Evolutionary conservation across 768 basidiomycete genomes (phyloP), one percentile per base, ranked within the genome.

Genomic region (Lactarius vividus): DNA sequence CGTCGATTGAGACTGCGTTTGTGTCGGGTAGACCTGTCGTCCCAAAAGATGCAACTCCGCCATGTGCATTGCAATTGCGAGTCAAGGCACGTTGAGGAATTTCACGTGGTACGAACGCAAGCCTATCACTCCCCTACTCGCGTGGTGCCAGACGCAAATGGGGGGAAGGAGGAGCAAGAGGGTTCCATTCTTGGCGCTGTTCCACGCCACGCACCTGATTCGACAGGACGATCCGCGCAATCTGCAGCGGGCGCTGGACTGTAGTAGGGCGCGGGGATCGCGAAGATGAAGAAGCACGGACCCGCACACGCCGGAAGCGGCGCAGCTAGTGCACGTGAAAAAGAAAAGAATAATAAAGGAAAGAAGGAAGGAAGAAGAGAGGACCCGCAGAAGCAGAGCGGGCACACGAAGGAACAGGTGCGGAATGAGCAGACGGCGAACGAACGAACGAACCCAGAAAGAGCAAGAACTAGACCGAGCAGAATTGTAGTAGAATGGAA

Each of bases 201-300:
- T 67, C 66, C 40, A 59, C 55, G 40, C 37, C 42, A 49, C 23
- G n/a, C 29, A 10, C 52, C 40, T 26, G 40, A 54, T 31, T 54
- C 40, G 26, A 55, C 39, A 44, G 49, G 31, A 28, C 33, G 66
- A 67, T 67, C 66, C 57, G 66, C 62, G 57, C 57, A 67, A 67
- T 63, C 62, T 63, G 66, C 66, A 59, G 18, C 52, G 18, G 13
- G 37, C 61, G 42, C 59, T 9, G 15, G 37, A n/a, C 20, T 23
- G 23, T n/a, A 52, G 49, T 28, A 13, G 31, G 57, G 49, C 57
- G 65, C 57, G 66, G 28, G 18, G 62, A 67, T 67, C 62, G 42
- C 57, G 62, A 63, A 42, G 66, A 67, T 63, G 61, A 37, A 62
- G 65, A 63, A 59, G 66, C 33, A 37, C 49, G 66, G 57, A 23